Percentiles rank a stretch among this genome's conserved stretches.
Conservation (phyloP, 106 monocot species). For the Dendrobium catenatum region DNA sequence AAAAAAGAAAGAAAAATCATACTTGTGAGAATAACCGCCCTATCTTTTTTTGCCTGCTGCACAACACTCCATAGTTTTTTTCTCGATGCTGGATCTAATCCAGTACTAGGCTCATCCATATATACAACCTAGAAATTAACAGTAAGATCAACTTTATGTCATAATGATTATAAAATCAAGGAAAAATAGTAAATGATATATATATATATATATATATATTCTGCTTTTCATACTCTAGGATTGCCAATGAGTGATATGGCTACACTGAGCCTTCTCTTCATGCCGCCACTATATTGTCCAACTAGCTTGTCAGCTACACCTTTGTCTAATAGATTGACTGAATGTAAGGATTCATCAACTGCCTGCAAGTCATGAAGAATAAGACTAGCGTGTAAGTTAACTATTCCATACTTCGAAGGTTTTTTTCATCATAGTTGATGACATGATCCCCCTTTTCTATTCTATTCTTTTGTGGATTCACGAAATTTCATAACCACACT, state of each 20-base stretch:
- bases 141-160: background rate
- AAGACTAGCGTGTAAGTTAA: background rate
- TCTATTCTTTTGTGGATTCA: too few relatives aligned
- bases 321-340: conserved; percentile 28
- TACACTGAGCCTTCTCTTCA: conserved; percentile 63
- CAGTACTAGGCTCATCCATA: conserved; percentile 43
- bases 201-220: background rate
- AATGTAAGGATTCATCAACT: conserved; percentile 43
- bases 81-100: conserved; percentile 37
- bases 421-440: background rate
- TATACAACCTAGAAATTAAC: conserved; percentile 27
- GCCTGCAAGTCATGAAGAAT: conserved; percentile 26
- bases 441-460: too few relatives aligned
- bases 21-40: conserved; percentile 38
- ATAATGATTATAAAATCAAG: background rate
- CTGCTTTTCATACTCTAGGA: conserved; percentile 23
- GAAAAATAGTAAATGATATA: background rate
- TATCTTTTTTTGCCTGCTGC: conserved; percentile 14
- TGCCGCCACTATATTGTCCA: conserved; percentile 54
- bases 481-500: too few relatives aligned
- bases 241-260: conserved; percentile 62
- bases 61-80: conserved; percentile 27
- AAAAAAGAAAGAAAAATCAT: background rate
- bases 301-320: conserved; percentile 20
- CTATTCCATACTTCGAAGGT: background rate